A percentile compares a stretch with the other conserved stretches of the same genome.
Evolutionary conservation across 192 early-diverging fungal genomes (phyloP).

Genomic region (Coemansia sp.): DNA sequence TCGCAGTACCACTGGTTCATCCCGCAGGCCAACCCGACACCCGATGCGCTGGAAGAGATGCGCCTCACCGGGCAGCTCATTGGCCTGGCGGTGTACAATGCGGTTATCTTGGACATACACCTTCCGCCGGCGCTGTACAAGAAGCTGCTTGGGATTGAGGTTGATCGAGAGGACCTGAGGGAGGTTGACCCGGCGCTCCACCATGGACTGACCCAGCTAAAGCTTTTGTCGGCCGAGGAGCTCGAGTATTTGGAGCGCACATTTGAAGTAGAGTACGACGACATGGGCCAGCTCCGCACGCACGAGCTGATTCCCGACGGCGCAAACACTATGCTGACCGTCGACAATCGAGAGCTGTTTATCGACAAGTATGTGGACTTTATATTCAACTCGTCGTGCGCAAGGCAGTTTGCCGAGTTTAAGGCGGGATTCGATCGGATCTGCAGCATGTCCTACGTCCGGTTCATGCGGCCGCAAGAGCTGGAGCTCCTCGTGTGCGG

Average conservation of each 20-base stretch:
- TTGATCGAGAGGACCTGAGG: slow-evolving; percentile 73
- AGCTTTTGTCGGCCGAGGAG: slow-evolving; percentile 66
- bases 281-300: slow-evolving; percentile 62
- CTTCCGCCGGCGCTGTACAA: slow-evolving; percentile 88
- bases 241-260: slow-evolving; percentile 76
- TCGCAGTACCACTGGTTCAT: slow-evolving; percentile 87
- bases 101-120: slow-evolving; percentile 89
- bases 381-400: slow-evolving; percentile 70
- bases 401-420: slow-evolving; percentile 79
- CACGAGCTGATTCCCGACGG: slow-evolving; percentile 74
- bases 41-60: slow-evolving; percentile 73
- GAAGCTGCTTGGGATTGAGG: slow-evolving; percentile 74
- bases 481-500: slow-evolving; percentile 90
- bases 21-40: slow-evolving; percentile 54
- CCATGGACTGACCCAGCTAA: slow-evolving; percentile 75
- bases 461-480: slow-evolving; percentile 87
- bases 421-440: slow-evolving; percentile 73
- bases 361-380: slow-evolving; percentile 81
- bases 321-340: slow-evolving; percentile 64
- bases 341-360: slow-evolving; percentile 79
- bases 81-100: slow-evolving; percentile 92
- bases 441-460: slow-evolving; percentile 48
- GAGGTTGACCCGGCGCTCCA: slow-evolving; percentile 77
- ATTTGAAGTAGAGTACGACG: slow-evolving; percentile 81
- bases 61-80: slow-evolving; percentile 86